These are phyloP conservation scores for Gnomoniopsis sp. DNA, from an alignment of 2,329 filamentous ascomycete genomes.

Conservation along the genomic window DNA sequence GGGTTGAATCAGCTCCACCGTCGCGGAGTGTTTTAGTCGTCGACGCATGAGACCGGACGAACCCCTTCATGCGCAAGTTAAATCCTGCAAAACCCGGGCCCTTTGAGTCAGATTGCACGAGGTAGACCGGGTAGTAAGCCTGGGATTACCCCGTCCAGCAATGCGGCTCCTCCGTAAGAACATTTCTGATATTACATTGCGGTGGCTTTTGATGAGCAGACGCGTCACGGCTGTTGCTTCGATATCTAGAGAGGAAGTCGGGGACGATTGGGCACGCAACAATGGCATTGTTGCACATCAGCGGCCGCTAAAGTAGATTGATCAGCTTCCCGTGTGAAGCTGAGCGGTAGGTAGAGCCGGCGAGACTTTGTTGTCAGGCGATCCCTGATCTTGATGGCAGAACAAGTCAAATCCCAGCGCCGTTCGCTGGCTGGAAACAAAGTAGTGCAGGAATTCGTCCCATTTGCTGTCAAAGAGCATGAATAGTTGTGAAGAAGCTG, in stretches of 20 bases:
- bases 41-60: not conserved
- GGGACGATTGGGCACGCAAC: too few species aligned
- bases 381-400: too few species aligned
- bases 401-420: not conserved
- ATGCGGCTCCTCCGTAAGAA: not conserved
- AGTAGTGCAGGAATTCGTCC: not conserved
- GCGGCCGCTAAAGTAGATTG: too few species aligned
- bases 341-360: too few species aligned
- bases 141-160: not conserved
- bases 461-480: constrained; percentile 6
- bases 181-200: too few species aligned
- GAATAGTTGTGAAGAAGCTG: not conserved
- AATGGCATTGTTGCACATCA: too few species aligned
- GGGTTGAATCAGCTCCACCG: not conserved
- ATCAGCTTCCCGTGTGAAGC: too few species aligned
- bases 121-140: not conserved
- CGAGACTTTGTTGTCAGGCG: not conserved
- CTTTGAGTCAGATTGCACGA: not conserved
- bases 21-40: not conserved
- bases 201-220: not conserved
- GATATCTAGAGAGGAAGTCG: too few species aligned
- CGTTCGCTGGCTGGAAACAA: not conserved
- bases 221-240: not conserved
- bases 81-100: not conserved
- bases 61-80: not conserved